Evolutionary conservation across 306 rosid species (phyloP), one percentile per base, ranked within the genome.

Genomic region (Echinosophora koreensis): DNA sequence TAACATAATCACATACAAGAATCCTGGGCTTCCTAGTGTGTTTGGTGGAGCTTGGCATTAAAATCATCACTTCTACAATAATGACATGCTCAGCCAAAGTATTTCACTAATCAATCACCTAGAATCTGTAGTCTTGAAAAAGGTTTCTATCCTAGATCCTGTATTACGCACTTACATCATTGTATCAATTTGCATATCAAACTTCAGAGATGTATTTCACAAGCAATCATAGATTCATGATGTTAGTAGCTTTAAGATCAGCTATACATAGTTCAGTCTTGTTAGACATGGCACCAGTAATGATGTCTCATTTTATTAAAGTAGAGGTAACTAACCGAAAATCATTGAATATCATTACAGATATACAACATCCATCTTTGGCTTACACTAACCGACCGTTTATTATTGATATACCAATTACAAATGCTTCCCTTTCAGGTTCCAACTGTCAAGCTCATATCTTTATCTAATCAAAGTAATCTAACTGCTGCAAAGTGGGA

Each of bases 191-290:
- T 1, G 8, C 52, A 13, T 37, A 75, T 41, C 60, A 60, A 44
- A 60, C 37, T 44, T 55, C 8, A 10, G 11, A 10, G 57, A 71
- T 55, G 34, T 49, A 73, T 17, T 57, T 49, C 62, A 52, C 54
- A 60, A 49, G 18, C 71, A 65, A 56, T 27, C 35, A 65, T 22
- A 22, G 22, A 22, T 22, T 22, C 22, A 22, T 39, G 15, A 50
- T 6, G 37, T 56, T 18, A 57, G 66, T 18, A 57, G 18, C 64
- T 72, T 66, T 34, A 58, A 54, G 60, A 54, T 81, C 52, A 6
- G 16, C 47, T 62, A 38, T 61, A 13, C 57, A 34, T 15, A 69
- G 28, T 22, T 61, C 65, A 70, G 28, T 9, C 64, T 47, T 37
- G 8, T n/a, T 57, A 57, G 42, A 42, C 8, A 14, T 37, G 27